phyloP scores from a whole-genome alignment of 169 alveolate genomes.

The Cryptosporidium sp. region DNA sequence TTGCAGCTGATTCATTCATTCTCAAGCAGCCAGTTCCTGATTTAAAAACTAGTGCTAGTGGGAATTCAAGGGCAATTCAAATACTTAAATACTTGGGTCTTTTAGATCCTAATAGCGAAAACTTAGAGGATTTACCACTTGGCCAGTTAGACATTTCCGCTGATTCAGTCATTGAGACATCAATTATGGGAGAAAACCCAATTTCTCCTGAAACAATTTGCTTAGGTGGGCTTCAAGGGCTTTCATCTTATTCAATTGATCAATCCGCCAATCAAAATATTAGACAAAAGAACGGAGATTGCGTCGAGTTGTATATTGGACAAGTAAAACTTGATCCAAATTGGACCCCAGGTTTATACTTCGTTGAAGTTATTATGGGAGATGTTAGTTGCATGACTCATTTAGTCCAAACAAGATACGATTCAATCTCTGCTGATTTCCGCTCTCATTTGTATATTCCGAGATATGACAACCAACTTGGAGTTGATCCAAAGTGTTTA shows the following conservation, averaged over 20 bases:
- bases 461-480: slow-evolving; percentile 65
- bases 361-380: slow-evolving; percentile 75
- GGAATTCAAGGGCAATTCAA: slow-evolving; percentile 66
- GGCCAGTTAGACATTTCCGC: slow-evolving; percentile 68
- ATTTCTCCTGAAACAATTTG: slow-evolving; percentile 75
- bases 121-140: slow-evolving; percentile 56
- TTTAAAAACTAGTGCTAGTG: slow-evolving; percentile 37
- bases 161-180: slow-evolving; percentile 50
- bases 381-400: slow-evolving; percentile 75
- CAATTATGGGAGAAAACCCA: slow-evolving; percentile 69
- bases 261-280: not conserved
- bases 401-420: slow-evolving; percentile 70
- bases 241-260: slow-evolving; percentile 60
- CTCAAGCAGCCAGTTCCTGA: slow-evolving; percentile 72
- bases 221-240: slow-evolving; percentile 72
- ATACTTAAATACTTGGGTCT: slow-evolving; percentile 66
- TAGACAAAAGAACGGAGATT: slow-evolving; percentile 56
- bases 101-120: slow-evolving; percentile 46
- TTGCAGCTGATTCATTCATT: slow-evolving; percentile 64
- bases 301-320: slow-evolving; percentile 65
- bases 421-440: slow-evolving; percentile 64
- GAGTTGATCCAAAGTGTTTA: slow-evolving; percentile 69
- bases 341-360: slow-evolving; percentile 71
- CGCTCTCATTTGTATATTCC: slow-evolving; percentile 75
- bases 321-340: slow-evolving; percentile 68